Conservation (phyloP, 306 rosid species). For the Prunus persica region DNA sequence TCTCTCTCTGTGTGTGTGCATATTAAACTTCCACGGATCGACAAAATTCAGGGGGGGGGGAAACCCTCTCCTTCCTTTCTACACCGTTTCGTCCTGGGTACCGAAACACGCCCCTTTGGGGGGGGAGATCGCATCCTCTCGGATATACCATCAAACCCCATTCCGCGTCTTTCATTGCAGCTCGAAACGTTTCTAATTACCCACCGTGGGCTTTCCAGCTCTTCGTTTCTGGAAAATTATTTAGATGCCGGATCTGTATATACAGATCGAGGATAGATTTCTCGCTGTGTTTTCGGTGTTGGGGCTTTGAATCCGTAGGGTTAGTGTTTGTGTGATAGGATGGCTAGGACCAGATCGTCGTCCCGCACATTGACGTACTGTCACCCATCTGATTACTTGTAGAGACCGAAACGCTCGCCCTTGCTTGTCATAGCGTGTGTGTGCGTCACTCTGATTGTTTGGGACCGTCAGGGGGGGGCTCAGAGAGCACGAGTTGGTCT, state of each 20-base stretch:
- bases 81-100: background rate
- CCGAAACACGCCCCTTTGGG: conserved; percentile 26
- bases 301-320: conserved; percentile 19
- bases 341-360: conserved; percentile 88
- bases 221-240: background rate
- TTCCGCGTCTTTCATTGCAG: background rate
- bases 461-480: conserved; percentile 99
- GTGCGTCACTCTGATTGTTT: conserved; percentile 53
- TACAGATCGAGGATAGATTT: background rate
- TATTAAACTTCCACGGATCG: background rate
- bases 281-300: background rate
- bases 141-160: background rate
- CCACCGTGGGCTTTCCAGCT: background rate
- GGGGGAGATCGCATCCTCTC: conserved; percentile 6
- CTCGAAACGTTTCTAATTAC: background rate
- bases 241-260: background rate
- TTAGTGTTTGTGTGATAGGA: conserved; percentile 22
- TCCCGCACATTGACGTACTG: conserved; percentile 61
- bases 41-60: no score
- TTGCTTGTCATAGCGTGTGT: conserved; percentile 78
- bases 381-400: conserved; percentile 76
- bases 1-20: background rate
- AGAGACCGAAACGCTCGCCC: conserved; percentile 87
- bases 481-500: conserved; percentile 69
- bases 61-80: background rate